Evolutionary conservation across 352 stramenopile genomes (phyloP).

Genomic region (Peronospora belbahrii): DNA sequence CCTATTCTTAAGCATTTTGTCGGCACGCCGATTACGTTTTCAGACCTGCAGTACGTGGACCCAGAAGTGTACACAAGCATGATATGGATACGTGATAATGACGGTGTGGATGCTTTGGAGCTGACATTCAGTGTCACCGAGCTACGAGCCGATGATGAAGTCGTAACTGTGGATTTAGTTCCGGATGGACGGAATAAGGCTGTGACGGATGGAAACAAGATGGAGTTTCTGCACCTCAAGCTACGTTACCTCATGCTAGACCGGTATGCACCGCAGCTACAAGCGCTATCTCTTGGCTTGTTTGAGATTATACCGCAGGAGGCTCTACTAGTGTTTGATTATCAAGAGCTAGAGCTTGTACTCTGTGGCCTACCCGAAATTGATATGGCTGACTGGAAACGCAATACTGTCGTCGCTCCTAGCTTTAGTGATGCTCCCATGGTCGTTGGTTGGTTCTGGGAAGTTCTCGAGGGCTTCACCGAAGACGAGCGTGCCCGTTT

Average conservation of each 20-base stretch:
- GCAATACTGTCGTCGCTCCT: slow-evolving; percentile 54
- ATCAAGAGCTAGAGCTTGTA: slow-evolving; percentile 92
- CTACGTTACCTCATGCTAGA: slow-evolving; percentile 94
- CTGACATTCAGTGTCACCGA: slow-evolving; percentile 74
- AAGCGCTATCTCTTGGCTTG: slow-evolving; percentile 84
- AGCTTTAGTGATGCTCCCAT: slow-evolving; percentile 37
- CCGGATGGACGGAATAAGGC: slow-evolving; percentile 41
- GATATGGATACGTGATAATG: slow-evolving; percentile 59
- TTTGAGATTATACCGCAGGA: slow-evolving; percentile 96
- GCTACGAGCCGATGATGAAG: slow-evolving; percentile 42
- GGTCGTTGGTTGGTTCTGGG: slow-evolving; percentile 74
- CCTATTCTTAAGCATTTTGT: slow-evolving; percentile 78
- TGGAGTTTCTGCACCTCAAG: slow-evolving; percentile 90
- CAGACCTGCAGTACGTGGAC: slow-evolving; percentile 75
- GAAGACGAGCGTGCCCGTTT: slow-evolving; percentile 76
- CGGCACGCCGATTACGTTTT: slow-evolving; percentile 75
- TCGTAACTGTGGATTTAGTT: slow-evolving; percentile 59
- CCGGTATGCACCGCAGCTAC: slow-evolving; percentile 87
- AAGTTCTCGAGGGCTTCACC: slow-evolving; percentile 42
- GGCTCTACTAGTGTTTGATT: slow-evolving; percentile 96
- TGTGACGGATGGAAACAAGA: slow-evolving; percentile 94
- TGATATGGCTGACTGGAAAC: slow-evolving; percentile 85
- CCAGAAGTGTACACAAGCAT: slow-evolving; percentile 74
- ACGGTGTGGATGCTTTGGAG: slow-evolving; percentile 55
- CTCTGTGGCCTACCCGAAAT: slow-evolving; percentile 81